Evolutionary conservation across 257 asterid genomes (phyloP), one percentile per base, ranked within the genome.

Genomic region (Nicotiana paniculata): DNA sequence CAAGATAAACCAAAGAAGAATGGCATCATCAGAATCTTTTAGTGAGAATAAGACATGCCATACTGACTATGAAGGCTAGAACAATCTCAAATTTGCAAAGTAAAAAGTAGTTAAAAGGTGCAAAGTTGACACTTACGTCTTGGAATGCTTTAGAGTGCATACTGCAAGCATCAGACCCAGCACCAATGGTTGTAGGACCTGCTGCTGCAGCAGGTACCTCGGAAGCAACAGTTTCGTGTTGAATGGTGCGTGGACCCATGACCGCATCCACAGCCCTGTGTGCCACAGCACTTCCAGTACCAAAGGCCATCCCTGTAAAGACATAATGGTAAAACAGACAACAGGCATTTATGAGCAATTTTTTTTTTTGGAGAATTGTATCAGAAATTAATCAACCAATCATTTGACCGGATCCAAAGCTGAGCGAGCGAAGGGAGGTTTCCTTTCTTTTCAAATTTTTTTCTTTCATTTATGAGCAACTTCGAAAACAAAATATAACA

Each of bases 201-300:
- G 90, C 82, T 4, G 90, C 86, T 18, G 91, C 86, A 77, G 90
- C 88, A 35, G 88, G 77, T 24, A 84, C 88, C 65, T 86, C 88
- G 70, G 94, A 67, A 80, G 9, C 90, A n/a, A 88, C 97, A 66
- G 90, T 54, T 83, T 93, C 98, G 55, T 91, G 97, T 65, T 90
- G 93, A 83, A 93, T 82, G 16, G 95, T 91, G 11, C 97, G 95
- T 78, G 97, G 95, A 64, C 98, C 98, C 87, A 92, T 24, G 69
- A 93, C 88, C 65, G 93, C 81, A 86, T 95, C 98, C 35, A 91
- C 97, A 43, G 90, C 95, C 84, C 97, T 89, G 75, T 93, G 97
- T 24, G 93, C 99, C 79, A 95, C 66, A 1, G 94, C 93, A 82
- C 87, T 90, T 83, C 97, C 97, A 81, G 87, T 82, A 58, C 98